These are phyloP conservation scores for Pezizomycotina sp. DNA, from an alignment of 2,329 filamentous ascomycete species.

Conservation along the genomic window DNA sequence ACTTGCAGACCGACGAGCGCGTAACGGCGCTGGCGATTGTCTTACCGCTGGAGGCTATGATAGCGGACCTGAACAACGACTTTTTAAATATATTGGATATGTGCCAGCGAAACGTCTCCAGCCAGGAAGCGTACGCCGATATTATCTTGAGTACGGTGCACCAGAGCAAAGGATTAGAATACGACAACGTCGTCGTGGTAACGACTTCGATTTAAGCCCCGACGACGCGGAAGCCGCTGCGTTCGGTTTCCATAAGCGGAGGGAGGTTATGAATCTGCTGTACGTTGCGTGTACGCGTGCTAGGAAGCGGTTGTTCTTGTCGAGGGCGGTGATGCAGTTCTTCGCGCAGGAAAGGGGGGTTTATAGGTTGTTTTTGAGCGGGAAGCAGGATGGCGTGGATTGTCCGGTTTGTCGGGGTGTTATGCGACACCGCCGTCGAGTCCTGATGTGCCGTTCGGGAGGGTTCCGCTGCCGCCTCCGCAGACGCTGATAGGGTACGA, in stretches of 20 bases:
- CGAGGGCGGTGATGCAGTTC: too few relatives aligned
- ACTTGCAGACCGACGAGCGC: slow-evolving; percentile 12
- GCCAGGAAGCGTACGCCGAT: slow-evolving; percentile 13
- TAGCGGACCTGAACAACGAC: background rate
- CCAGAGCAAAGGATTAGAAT: slow-evolving; percentile 21
- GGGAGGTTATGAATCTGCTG: slow-evolving; percentile 10
- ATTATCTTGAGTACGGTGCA: slow-evolving; percentile 18
- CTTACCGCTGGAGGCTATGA: background rate
- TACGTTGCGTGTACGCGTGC: slow-evolving; percentile 17
- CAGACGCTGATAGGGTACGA: too few relatives aligned
- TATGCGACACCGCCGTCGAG: too few relatives aligned
- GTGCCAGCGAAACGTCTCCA: slow-evolving; percentile 6
- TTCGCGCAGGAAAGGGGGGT: too few relatives aligned
- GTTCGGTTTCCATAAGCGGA: too few relatives aligned
- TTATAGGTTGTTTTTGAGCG: too few relatives aligned
- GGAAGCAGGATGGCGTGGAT: too few relatives aligned
- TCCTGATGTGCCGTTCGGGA: too few relatives aligned
- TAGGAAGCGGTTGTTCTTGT: slow-evolving; percentile 12
- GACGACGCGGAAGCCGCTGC: slow-evolving; percentile 2
- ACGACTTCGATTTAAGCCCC: slow-evolving; percentile 7
- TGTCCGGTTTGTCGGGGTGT: too few relatives aligned
- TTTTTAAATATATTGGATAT: slow-evolving; percentile 12
- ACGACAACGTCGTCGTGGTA: slow-evolving; percentile 19
- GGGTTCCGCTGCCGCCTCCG: too few relatives aligned
- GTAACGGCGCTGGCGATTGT: background rate